phyloP scores from a whole-genome alignment of 106 monocot species.

The Platanthera guangdongensis region DNA sequence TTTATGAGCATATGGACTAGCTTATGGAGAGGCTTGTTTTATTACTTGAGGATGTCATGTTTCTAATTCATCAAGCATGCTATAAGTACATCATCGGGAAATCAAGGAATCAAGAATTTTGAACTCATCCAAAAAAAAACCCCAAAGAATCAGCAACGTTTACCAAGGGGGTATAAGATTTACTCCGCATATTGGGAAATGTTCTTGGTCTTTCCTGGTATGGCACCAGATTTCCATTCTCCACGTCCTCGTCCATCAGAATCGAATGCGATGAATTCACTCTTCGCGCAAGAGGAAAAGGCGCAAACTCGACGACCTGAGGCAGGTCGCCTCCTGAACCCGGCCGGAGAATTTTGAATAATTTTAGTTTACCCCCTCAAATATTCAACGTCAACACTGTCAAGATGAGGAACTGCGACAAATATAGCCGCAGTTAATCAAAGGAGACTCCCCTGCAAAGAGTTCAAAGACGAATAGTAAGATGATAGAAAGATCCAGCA shows the following conservation, averaged over 20 bases:
- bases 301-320: conserved; percentile 71
- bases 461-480: not conserved
- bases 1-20: not conserved
- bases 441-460: conserved; percentile 1
- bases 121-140: not conserved
- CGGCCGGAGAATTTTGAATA: conserved; percentile 76
- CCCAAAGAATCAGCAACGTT: not conserved
- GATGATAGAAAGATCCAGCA: not conserved
- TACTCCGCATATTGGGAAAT: conserved; percentile 71
- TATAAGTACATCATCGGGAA: not conserved
- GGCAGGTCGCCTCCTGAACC: conserved; percentile 92
- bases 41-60: not conserved
- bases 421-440: not conserved
- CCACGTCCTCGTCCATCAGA: conserved; percentile 82
- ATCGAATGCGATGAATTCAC: conserved; percentile 60
- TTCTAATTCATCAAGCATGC: not conserved
- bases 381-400: not conserved
- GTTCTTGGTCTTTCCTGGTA: conserved; percentile 65
- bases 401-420: not conserved
- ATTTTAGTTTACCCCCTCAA: conserved; percentile 7
- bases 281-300: conserved; percentile 66
- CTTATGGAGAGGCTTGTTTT: not conserved
- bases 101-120: too few species aligned
- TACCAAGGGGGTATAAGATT: conserved; percentile 73
- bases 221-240: conserved; percentile 47